These are phyloP conservation scores for Vanrija sp. DNA, from an alignment of 1,284 basidiomycete species.

Conservation along the genomic window DNA sequence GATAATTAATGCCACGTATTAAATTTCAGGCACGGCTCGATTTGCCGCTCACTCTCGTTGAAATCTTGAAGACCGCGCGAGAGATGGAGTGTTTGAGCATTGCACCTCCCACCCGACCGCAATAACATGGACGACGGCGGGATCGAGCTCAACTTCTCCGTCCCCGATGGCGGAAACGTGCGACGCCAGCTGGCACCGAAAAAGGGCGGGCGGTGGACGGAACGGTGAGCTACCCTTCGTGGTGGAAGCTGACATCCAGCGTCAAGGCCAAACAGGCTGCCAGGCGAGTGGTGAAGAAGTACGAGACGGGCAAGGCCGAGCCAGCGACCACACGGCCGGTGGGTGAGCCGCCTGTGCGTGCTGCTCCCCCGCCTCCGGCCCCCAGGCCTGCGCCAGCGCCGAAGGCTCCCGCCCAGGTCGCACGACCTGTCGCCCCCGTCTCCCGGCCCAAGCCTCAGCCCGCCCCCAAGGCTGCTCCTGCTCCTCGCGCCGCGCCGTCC, in stretches of 20 bases:
- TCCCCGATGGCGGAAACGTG: conserved; percentile 13
- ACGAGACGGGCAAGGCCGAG: conserved; percentile 1
- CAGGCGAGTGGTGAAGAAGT: conserved; percentile 17
- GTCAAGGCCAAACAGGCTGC: conserved; percentile 45
- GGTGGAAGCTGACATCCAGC: conserved; percentile 14
- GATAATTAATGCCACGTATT: conserved; percentile 6
- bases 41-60: not conserved
- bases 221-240: conserved; percentile 57
- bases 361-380: not conserved
- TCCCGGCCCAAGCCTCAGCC: conserved; percentile 4
- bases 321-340: not conserved
- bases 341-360: not conserved
- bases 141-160: conserved; percentile 49
- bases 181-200: conserved; percentile 36
- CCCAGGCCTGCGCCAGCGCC: conserved; percentile 6
- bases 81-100: too few relatives aligned
- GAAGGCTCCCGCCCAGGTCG: conserved; percentile 1
- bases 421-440: not conserved
- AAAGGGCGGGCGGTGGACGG: conserved; percentile 79
- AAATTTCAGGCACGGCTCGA: not conserved
- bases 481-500: conserved; percentile 3
- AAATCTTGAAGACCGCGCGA: not conserved
- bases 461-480: conserved; percentile 1
- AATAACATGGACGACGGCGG: conserved; percentile 43
- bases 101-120: not conserved